Evolutionary conservation across 2,329 filamentous ascomycete genomes (phyloP).

Genomic region (Fusarium veterinarium): DNA sequence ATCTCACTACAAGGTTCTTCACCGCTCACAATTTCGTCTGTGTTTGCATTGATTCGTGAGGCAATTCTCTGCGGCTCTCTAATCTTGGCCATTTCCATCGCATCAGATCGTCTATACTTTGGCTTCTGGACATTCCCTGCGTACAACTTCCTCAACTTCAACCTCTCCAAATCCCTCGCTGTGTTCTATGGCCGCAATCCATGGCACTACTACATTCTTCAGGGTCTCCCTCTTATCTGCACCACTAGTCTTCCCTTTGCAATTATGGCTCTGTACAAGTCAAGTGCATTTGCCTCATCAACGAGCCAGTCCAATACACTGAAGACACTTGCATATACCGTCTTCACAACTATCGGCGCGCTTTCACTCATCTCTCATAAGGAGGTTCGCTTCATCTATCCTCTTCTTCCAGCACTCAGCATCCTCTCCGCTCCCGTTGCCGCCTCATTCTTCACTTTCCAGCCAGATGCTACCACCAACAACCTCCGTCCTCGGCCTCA

Average conservation of each 20-base stretch:
- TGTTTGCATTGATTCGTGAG: slow-evolving; percentile 70
- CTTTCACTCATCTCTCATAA: slow-evolving; percentile 92
- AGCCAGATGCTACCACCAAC: slow-evolving; percentile 41
- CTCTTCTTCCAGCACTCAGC: slow-evolving; percentile 87
- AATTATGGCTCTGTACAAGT: slow-evolving; percentile 70
- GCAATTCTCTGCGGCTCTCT: slow-evolving; percentile 70
- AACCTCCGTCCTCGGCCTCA: slow-evolving; percentile 45
- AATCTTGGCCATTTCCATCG: slow-evolving; percentile 71
- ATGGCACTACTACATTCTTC: slow-evolving; percentile 92
- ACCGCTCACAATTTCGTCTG: slow-evolving; percentile 55
- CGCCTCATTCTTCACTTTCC: slow-evolving; percentile 70
- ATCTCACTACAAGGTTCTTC: slow-evolving; percentile 51
- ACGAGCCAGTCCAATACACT: slow-evolving; percentile 50
- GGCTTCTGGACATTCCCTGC: slow-evolving; percentile 89
- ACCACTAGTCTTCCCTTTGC: slow-evolving; percentile 86
- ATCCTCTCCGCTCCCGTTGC: slow-evolving; percentile 78
- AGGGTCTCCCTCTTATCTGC: slow-evolving; percentile 88
- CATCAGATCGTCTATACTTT: slow-evolving; percentile 84
- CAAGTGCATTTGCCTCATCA: slow-evolving; percentile 47
- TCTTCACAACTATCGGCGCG: slow-evolving; percentile 67
- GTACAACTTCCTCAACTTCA: slow-evolving; percentile 89
- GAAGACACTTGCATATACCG: slow-evolving; percentile 64
- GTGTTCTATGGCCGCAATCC: slow-evolving; percentile 93
- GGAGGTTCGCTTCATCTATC: slow-evolving; percentile 96
- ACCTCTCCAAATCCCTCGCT: slow-evolving; percentile 86